Conservation (phyloP, 176 grass and related monocot species). For the Juncus effusus region DNA sequence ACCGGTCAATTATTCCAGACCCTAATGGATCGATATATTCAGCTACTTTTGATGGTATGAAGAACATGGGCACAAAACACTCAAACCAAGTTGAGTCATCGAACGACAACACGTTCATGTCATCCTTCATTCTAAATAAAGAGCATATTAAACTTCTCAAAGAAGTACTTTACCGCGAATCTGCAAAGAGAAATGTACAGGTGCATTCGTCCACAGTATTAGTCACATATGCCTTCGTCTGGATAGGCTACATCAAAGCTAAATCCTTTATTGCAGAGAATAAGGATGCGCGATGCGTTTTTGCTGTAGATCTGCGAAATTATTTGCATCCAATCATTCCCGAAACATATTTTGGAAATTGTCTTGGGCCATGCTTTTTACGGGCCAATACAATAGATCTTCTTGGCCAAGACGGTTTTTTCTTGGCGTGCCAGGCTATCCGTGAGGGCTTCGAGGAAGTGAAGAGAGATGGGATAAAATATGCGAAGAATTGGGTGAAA, state of each 20-base stretch:
- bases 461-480: background rate
- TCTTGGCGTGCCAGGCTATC: constrained; percentile 1
- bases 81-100: background rate
- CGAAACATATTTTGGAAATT: constrained; percentile 29
- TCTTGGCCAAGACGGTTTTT: constrained; percentile 3
- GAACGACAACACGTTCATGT: constrained; percentile 16
- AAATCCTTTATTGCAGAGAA: background rate
- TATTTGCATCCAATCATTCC: constrained; percentile 14
- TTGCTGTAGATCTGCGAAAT: constrained; percentile 15
- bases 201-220: constrained; percentile 8
- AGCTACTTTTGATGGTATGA: background rate
- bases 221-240: constrained; percentile 14
- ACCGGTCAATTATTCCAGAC: constrained; percentile 31
- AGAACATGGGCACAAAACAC: background rate
- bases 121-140: constrained; percentile 30
- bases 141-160: constrained; percentile 32
- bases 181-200: background rate
- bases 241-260: constrained; percentile 8
- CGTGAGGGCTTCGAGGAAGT: constrained; percentile 6
- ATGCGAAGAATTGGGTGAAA: constrained; percentile 9
- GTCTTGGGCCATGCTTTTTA: background rate
- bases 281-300: background rate
- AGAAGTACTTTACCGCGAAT: constrained; percentile 9
- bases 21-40: constrained; percentile 23
- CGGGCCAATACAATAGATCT: constrained; percentile 2